Evolutionary conservation across 2,329 filamentous ascomycete genomes (phyloP).

Genomic region (Trichoderma harzianum): DNA sequence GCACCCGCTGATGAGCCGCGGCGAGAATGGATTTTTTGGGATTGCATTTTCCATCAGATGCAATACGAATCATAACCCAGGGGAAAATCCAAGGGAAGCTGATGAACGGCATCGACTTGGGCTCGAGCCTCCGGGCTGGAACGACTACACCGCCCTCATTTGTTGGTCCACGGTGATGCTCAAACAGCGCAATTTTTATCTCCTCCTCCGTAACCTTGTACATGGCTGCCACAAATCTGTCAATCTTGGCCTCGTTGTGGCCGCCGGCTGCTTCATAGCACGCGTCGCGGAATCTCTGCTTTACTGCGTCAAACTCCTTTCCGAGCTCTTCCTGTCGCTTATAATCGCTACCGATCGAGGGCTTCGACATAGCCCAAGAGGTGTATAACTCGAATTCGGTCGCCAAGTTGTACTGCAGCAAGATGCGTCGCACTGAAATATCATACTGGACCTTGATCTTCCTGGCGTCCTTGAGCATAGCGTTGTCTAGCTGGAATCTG

Average conservation of each 20-base stretch:
- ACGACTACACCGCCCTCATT: slow-evolving; percentile 33
- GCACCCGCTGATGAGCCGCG: slow-evolving; percentile 17
- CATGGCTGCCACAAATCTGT: slow-evolving; percentile 78
- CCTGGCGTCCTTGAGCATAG: slow-evolving; percentile 55
- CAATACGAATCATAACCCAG: slow-evolving; percentile 46
- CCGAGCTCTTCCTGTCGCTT: slow-evolving; percentile 84
- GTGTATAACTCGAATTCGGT: slow-evolving; percentile 94
- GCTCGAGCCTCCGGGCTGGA: slow-evolving; percentile 24
- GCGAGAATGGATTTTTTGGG: slow-evolving; percentile 22
- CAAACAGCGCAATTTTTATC: slow-evolving; percentile 55
- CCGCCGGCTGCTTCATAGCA: slow-evolving; percentile 65
- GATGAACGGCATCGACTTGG: slow-evolving; percentile 70
- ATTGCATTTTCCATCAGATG: slow-evolving; percentile 26
- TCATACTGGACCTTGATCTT: slow-evolving; percentile 78
- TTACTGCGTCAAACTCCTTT: slow-evolving; percentile 61
- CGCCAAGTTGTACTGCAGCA: slow-evolving; percentile 77
- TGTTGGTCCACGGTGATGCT: slow-evolving; percentile 32
- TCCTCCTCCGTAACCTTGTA: slow-evolving; percentile 78
- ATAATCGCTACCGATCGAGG: slow-evolving; percentile 71
- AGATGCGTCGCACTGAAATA: slow-evolving; percentile 68
- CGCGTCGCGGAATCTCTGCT: slow-evolving; percentile 62
- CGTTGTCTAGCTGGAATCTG: slow-evolving; percentile 54
- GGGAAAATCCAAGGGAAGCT: slow-evolving; percentile 93
- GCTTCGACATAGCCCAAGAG: slow-evolving; percentile 75
- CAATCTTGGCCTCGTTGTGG: slow-evolving; percentile 55